Conservation (phyloP, 2,329 filamentous ascomycete genomes). For the Microsporum canis region DNA sequence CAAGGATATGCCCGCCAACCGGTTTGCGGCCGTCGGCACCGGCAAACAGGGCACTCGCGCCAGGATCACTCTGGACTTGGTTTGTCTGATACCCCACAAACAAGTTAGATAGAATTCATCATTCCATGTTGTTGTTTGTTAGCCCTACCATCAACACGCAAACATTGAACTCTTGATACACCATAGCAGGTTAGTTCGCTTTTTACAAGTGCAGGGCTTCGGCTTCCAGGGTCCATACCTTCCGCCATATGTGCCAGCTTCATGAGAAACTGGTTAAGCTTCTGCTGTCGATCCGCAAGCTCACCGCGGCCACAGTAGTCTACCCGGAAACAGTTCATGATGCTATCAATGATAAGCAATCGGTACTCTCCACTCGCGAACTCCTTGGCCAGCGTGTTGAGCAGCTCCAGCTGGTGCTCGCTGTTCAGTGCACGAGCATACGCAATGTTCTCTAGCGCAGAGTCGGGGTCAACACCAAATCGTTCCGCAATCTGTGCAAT, state of each 20-base stretch:
- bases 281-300: conserved; percentile 57
- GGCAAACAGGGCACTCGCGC: conserved; percentile 56
- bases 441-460: conserved; percentile 55
- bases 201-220: conserved; percentile 8
- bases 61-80: conserved; percentile 60
- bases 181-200: not conserved
- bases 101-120: not conserved
- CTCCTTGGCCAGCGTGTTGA: conserved; percentile 49
- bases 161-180: conserved; percentile 50
- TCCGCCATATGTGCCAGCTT: conserved; percentile 55
- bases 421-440: conserved; percentile 55
- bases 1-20: conserved; percentile 56
- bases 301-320: conserved; percentile 58
- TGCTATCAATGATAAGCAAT: conserved; percentile 57
- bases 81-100: conserved; percentile 42
- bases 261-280: conserved; percentile 53
- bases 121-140: not conserved
- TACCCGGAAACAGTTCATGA: conserved; percentile 58
- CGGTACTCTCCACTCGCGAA: conserved; percentile 55
- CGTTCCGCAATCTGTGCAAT: conserved; percentile 57
- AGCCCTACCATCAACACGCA: conserved; percentile 47
- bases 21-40: conserved; percentile 58
- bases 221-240: conserved; percentile 26
- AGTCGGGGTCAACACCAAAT: conserved; percentile 49
- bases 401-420: conserved; percentile 53